These are phyloP conservation scores for Cystobasidium onofrii DNA, from an alignment of 768 basidiomycete genomes.

Conservation along the genomic window DNA sequence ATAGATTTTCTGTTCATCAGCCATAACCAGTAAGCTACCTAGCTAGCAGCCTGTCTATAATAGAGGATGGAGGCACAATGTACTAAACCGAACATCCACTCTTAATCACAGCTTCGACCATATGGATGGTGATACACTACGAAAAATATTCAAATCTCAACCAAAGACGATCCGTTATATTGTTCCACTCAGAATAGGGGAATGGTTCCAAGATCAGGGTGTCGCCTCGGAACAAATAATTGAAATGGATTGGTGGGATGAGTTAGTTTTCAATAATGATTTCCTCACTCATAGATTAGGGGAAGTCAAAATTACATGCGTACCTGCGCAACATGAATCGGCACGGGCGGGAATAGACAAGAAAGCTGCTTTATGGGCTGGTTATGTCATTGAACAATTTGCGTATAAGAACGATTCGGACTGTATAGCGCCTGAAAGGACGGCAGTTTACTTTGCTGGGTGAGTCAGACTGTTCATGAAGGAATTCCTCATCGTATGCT, in stretches of 20 bases:
- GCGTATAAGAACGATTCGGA: slow-evolving; percentile 17
- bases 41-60: no score
- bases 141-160: slow-evolving; percentile 41
- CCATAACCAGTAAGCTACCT: slow-evolving; percentile 49
- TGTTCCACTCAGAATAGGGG: slow-evolving; percentile 47
- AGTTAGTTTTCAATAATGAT: slow-evolving; percentile 35
- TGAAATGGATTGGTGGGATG: slow-evolving; percentile 62
- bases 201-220: slow-evolving; percentile 47
- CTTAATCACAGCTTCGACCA: slow-evolving; percentile 48
- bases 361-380: slow-evolving; percentile 58
- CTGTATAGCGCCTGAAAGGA: slow-evolving; percentile 24
- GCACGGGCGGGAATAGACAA: slow-evolving; percentile 52
- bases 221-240: slow-evolving; percentile 46
- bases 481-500: no score
- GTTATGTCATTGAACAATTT: slow-evolving; percentile 55
- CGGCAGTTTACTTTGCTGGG: slow-evolving; percentile 52
- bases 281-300: slow-evolving; percentile 36
- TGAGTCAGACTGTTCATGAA: no score
- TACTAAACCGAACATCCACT: not conserved
- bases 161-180: slow-evolving; percentile 45
- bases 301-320: slow-evolving; percentile 51
- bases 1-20: slow-evolving; percentile 48
- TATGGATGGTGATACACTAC: slow-evolving; percentile 46
- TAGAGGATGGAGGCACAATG: not conserved
- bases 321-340: slow-evolving; percentile 61